A percentile compares a stretch with the other conserved stretches of the same genome.
Conservation (phyloP, 2,329 filamentous ascomycete species). For the Penicillium italicum region DNA sequence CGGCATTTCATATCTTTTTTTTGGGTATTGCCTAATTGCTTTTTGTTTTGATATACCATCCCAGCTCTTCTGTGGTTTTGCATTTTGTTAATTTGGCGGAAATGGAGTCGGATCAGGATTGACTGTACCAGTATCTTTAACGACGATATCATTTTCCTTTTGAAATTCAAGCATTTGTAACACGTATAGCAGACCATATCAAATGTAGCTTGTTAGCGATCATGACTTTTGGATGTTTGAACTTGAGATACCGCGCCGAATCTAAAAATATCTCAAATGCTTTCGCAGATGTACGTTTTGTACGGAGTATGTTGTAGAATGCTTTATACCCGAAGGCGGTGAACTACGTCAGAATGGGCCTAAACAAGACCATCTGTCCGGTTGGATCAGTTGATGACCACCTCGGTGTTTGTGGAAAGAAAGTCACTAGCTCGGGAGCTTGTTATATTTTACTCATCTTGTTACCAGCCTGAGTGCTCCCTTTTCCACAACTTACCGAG, state of each 20-base stretch:
- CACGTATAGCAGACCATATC: background rate
- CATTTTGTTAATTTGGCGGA: constrained; percentile 15
- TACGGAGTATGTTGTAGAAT: background rate
- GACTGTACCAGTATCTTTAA: constrained; percentile 13
- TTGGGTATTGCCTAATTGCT: constrained; percentile 5
- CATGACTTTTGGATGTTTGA: background rate
- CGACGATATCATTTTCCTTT: constrained; percentile 14
- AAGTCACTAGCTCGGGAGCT: background rate
- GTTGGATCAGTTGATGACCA: background rate
- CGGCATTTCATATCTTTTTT: background rate
- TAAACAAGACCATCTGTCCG: constrained; percentile 33
- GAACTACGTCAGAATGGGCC: constrained; percentile 31
- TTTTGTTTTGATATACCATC: constrained; percentile 25
- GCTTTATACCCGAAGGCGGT: constrained; percentile 30
- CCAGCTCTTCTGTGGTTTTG: constrained; percentile 22
- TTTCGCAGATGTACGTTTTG: background rate
- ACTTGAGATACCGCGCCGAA: background rate
- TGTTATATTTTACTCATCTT: background rate
- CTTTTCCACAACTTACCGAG: background rate
- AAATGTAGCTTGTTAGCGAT: background rate
- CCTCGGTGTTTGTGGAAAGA: background rate
- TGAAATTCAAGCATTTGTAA: background rate
- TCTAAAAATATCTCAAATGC: background rate
- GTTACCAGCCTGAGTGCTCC: background rate
- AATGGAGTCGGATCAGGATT: constrained; percentile 12